Evolutionary conservation across 169 alveolate species (phyloP).

Genomic region (Plasmodium chabaudi): DNA sequence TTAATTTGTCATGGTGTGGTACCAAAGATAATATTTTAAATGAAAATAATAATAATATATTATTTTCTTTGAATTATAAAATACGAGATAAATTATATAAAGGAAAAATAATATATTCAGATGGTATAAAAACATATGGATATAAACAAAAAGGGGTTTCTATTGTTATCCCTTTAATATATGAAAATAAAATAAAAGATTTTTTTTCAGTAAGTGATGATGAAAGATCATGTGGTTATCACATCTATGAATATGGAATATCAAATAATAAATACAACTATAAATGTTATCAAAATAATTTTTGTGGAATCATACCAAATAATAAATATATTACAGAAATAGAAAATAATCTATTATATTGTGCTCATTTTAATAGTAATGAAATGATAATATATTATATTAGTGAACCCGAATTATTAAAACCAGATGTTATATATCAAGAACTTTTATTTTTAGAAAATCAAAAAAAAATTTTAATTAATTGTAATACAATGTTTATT

Average conservation of each 20-base stretch:
- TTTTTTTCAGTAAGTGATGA: slow-evolving; percentile 27
- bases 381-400: slow-evolving; percentile 23
- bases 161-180: neutral
- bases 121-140: slow-evolving; percentile 47
- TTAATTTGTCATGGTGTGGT: no score
- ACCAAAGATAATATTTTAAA: neutral
- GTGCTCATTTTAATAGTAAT: slow-evolving; percentile 16
- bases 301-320: slow-evolving; percentile 40
- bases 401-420: slow-evolving; percentile 11
- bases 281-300: slow-evolving; percentile 8
- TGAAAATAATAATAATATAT: slow-evolving; percentile 12
- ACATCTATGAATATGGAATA: neutral
- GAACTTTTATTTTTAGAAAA: slow-evolving; percentile 36
- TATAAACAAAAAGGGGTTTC: slow-evolving; percentile 15
- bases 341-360: slow-evolving; percentile 7
- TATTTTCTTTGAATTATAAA: slow-evolving; percentile 46
- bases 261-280: neutral
- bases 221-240: slow-evolving; percentile 8
- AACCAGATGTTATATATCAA: slow-evolving; percentile 34
- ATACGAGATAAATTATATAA: slow-evolving; percentile 15
- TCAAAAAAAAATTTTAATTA: slow-evolving; percentile 14
- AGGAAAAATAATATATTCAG: neutral
- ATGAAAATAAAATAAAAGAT: slow-evolving; percentile 19
- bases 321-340: neutral
- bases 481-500: slow-evolving; percentile 30